Percentiles rank a stretch among this genome's conserved stretches.
phyloP scores from a whole-genome alignment of 2,329 filamentous ascomycete species.

The Periconia macrospinosa region DNA sequence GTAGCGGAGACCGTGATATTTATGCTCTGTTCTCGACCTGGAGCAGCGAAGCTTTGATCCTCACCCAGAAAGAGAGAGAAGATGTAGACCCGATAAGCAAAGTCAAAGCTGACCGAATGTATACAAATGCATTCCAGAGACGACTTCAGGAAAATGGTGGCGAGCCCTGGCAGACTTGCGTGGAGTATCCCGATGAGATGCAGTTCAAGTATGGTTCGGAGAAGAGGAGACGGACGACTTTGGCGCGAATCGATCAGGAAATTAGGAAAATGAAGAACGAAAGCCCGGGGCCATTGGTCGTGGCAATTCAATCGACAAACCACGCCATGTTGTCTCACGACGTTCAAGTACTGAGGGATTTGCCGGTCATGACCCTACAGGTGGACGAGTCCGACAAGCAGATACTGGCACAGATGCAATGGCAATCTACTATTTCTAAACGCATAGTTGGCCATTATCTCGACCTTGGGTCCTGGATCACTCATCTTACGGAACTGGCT shows the following conservation, averaged over 20 bases:
- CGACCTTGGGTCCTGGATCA: constrained; percentile 87
- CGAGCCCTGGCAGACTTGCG: constrained; percentile 75
- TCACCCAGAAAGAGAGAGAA: constrained; percentile 81
- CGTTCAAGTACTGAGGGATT: constrained; percentile 78
- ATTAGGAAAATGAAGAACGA: constrained; percentile 90
- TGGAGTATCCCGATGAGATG: constrained; percentile 83
- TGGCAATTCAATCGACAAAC: constrained; percentile 90
- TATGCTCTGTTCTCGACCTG: constrained; percentile 91
- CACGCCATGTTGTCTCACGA: constrained; percentile 80
- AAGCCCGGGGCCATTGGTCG: constrained; percentile 75
- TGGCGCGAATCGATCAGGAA: constrained; percentile 83
- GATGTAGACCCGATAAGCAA: constrained; percentile 89
- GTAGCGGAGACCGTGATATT: constrained; percentile 85
- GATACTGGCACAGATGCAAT: constrained; percentile 84
- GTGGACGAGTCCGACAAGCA: constrained; percentile 84
- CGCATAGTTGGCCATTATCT: constrained; percentile 88
- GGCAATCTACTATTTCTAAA: constrained; percentile 87
- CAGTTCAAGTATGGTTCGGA: constrained; percentile 86
- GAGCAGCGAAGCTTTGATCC: constrained; percentile 76
- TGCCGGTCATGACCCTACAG: constrained; percentile 79
- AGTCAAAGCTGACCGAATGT: constrained; percentile 86
- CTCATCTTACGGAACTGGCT: constrained; percentile 83
- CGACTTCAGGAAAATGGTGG: constrained; percentile 67
- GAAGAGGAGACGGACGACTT: constrained; percentile 84
- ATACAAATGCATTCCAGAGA: constrained; percentile 72